phyloP scores from a whole-genome alignment of 257 asterid species.

The Catharanthus roseus region DNA sequence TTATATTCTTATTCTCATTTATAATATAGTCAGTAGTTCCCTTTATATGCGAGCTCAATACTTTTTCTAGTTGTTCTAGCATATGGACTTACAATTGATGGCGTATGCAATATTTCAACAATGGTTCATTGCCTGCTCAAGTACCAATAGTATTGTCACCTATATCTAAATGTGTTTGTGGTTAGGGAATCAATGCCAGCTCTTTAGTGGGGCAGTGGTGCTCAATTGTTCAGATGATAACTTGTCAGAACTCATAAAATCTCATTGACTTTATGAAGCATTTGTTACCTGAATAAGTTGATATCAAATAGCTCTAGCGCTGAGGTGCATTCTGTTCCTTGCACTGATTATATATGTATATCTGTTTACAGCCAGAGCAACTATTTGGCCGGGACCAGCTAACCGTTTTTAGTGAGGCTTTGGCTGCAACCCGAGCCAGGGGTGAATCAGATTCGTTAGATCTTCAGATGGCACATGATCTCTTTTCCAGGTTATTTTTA shows the following conservation, averaged over 20 bases:
- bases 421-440: conserved; percentile 95
- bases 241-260: neutral
- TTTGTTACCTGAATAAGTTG: neutral
- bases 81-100: neutral
- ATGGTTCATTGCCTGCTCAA: neutral
- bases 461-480: conserved; percentile 73
- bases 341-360: conserved; percentile 16
- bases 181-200: neutral
- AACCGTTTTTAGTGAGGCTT: conserved; percentile 78
- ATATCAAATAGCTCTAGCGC: neutral
- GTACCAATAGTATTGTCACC: neutral
- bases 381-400: conserved; percentile 71
- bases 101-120: neutral
- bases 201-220: neutral
- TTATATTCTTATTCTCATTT: neutral
- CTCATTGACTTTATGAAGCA: neutral
- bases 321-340: conserved; percentile 9
- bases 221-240: neutral
- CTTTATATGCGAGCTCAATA: neutral
- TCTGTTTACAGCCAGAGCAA: conserved; percentile 72
- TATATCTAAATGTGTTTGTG: neutral
- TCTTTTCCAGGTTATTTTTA: conserved; percentile 68
- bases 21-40: neutral
- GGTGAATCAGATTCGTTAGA: conserved; percentile 73
- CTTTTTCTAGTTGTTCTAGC: neutral